Percentiles rank a stretch among this genome's conserved stretches.
Evolutionary conservation across 1,139 yeast species (phyloP).

Genomic region (Hemisphaericaspora xylofermentans): DNA sequence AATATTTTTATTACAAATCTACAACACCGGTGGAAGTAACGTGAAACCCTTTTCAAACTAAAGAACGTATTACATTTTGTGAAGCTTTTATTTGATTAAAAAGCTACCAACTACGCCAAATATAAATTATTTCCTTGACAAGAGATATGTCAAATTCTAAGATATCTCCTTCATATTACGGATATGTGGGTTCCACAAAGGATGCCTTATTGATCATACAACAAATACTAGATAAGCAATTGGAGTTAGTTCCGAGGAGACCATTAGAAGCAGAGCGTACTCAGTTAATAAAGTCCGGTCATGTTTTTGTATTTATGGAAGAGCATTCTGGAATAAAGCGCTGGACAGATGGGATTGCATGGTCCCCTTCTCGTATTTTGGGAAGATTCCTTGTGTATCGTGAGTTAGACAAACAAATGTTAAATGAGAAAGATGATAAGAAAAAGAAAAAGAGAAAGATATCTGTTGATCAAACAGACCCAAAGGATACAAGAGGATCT

Average conservation of each 20-base stretch:
- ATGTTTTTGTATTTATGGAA: conserved; percentile 82
- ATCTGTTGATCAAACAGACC: conserved; percentile 14
- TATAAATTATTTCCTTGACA: no score
- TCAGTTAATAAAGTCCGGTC: conserved; percentile 68
- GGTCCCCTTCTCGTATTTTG: conserved; percentile 88
- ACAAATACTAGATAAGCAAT: conserved; percentile 61
- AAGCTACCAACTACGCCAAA: no score
- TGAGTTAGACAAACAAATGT: conserved; percentile 62
- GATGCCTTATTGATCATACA: conserved; percentile 86
- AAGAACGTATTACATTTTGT: no score
- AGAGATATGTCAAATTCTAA: conserved; percentile 30
- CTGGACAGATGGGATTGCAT: conserved; percentile 92
- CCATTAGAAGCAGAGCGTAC: conserved; percentile 80
- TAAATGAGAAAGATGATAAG: conserved; percentile 30
- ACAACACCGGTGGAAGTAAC: background rate
- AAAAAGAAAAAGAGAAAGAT: conserved; percentile 31
- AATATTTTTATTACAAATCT: background rate
- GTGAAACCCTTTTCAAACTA: background rate
- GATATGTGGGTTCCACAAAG: conserved; percentile 77
- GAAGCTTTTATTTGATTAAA: no score
- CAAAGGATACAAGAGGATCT: background rate
- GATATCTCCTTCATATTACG: conserved; percentile 62
- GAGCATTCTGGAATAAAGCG: conserved; percentile 80
- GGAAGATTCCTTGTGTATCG: conserved; percentile 83
- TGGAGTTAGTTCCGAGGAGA: conserved; percentile 70